Percentiles rank a stretch among this genome's conserved stretches.
Conservation (phyloP, 2,329 filamentous ascomycete genomes). For the Periconia macrospinosa region DNA sequence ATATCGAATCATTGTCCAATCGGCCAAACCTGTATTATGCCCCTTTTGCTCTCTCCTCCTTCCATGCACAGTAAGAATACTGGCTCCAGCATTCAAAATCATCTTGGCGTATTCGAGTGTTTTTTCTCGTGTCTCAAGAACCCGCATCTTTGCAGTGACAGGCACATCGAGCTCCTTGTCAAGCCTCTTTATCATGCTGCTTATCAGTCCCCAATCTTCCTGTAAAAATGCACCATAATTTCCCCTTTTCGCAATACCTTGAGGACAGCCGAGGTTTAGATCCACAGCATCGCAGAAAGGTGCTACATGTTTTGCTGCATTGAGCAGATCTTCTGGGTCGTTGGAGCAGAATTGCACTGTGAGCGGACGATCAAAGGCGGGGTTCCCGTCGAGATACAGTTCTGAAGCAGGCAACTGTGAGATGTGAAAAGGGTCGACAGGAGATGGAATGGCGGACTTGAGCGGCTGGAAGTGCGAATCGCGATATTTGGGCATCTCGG, state of each 20-base stretch:
- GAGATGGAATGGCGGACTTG: conserved; percentile 38
- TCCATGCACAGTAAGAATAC: conserved; percentile 91
- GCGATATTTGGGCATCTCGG: conserved; percentile 75
- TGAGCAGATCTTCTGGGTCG: conserved; percentile 76
- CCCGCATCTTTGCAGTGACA: conserved; percentile 91
- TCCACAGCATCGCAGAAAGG: conserved; percentile 95
- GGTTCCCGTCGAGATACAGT: conserved; percentile 77
- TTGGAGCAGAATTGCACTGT: conserved; percentile 98
- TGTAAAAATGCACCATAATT: conserved; percentile 94
- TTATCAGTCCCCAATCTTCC: conserved; percentile 85
- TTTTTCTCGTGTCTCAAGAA: conserved; percentile 82
- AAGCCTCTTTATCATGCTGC: conserved; percentile 78
- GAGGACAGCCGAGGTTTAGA: conserved; percentile 92
- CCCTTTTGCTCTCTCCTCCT: conserved; percentile 90
- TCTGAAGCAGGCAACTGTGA: conserved; percentile 29
- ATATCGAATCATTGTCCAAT: conserved; percentile 85
- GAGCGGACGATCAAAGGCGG: conserved; percentile 78
- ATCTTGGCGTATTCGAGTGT: conserved; percentile 88
- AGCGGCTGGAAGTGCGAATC: conserved; percentile 77
- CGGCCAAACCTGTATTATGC: conserved; percentile 88
- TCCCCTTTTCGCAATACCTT: conserved; percentile 89
- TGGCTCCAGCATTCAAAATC: conserved; percentile 84
- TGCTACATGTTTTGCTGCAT: conserved; percentile 75
- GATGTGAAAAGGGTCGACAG: conserved; percentile 39
- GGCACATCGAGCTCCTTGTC: conserved; percentile 78